Conservation (phyloP, 495 filamentous ascomycete species). For the Podospora didyma region DNA sequence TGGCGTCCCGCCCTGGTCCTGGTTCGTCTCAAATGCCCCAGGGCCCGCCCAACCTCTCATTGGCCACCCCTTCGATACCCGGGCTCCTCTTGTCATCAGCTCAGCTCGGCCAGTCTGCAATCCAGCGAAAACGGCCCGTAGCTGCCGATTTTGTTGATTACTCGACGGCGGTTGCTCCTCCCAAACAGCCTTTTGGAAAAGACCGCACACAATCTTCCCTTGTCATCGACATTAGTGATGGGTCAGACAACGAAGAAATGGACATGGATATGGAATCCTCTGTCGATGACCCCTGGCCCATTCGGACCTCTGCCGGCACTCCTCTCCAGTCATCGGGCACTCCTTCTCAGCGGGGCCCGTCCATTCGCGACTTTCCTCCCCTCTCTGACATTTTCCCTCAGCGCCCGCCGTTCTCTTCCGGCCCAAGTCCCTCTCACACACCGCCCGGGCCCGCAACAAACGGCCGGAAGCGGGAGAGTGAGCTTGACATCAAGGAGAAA, state of each 20-base stretch:
- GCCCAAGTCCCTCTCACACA: slow-evolving; percentile 35
- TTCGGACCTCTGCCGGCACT: slow-evolving; percentile 14
- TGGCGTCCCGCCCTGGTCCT: slow-evolving; percentile 1
- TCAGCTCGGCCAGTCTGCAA: slow-evolving; percentile 5
- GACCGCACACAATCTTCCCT: slow-evolving; percentile 45
- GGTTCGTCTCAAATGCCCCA: background rate
- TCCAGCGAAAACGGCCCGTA: slow-evolving; percentile 70
- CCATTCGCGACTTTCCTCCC: slow-evolving; percentile 43
- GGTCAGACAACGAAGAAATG: slow-evolving; percentile 40
- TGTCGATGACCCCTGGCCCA: slow-evolving; percentile 28
- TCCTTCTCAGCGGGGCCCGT: slow-evolving; percentile 26
- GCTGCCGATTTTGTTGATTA: slow-evolving; percentile 75
- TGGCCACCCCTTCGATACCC: slow-evolving; percentile 6
- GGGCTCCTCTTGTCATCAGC: slow-evolving; percentile 6
- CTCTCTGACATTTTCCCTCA: slow-evolving; percentile 35
- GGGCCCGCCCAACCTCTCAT: background rate
- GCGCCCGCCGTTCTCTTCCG: slow-evolving; percentile 37
- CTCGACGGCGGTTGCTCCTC: slow-evolving; percentile 34
- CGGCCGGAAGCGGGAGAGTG: slow-evolving; percentile 34
- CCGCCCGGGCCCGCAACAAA: slow-evolving; percentile 25
- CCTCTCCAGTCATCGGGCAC: slow-evolving; percentile 19
- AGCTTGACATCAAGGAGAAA: slow-evolving; percentile 61
- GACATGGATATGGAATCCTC: slow-evolving; percentile 51
- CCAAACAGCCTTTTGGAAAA: slow-evolving; percentile 62
- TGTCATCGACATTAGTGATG: slow-evolving; percentile 75